Conservation (phyloP, 495 filamentous ascomycete genomes). For the Cudoniella acicularis region DNA sequence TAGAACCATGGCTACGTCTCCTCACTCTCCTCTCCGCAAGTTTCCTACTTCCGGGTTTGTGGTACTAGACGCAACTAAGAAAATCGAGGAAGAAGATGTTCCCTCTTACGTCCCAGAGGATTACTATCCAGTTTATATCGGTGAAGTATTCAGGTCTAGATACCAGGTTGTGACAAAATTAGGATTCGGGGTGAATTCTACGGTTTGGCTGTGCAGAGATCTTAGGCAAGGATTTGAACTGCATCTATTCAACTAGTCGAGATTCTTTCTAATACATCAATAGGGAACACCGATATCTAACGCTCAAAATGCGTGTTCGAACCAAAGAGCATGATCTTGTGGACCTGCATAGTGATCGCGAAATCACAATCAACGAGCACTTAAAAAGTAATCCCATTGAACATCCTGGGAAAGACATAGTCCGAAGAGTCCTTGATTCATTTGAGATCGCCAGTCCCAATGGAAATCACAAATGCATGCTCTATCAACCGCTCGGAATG, state of each 20-base stretch:
- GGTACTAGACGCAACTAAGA: slow-evolving; percentile 13
- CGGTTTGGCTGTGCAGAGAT: slow-evolving; percentile 51
- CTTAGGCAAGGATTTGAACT: slow-evolving; percentile 35
- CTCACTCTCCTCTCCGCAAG: slow-evolving; percentile 19
- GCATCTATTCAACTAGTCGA: slow-evolving; percentile 16
- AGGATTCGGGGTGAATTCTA: slow-evolving; percentile 50
- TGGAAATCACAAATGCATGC: slow-evolving; percentile 28
- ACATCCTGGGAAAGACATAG: slow-evolving; percentile 27
- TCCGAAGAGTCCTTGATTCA: slow-evolving; percentile 24
- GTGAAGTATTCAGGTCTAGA: slow-evolving; percentile 41
- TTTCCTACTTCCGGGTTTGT: slow-evolving; percentile 25
- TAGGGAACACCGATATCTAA: slow-evolving; percentile 22
- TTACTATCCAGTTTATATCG: slow-evolving; percentile 48
- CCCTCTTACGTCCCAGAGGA: slow-evolving; percentile 37
- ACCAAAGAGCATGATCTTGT: slow-evolving; percentile 22
- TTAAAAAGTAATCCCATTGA: slow-evolving; percentile 27
- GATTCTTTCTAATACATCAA: slow-evolving; percentile 21
- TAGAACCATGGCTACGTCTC: slow-evolving; percentile 19
- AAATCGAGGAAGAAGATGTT: slow-evolving; percentile 45
- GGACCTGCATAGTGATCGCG: slow-evolving; percentile 22
- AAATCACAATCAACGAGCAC: slow-evolving; percentile 29
- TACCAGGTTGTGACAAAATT: slow-evolving; percentile 52
- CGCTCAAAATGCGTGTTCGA: slow-evolving; percentile 26
- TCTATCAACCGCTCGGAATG: slow-evolving; percentile 35
- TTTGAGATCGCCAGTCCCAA: slow-evolving; percentile 25